phyloP scores from a whole-genome alignment of 768 basidiomycete species.

The Gyrodon lividus region DNA sequence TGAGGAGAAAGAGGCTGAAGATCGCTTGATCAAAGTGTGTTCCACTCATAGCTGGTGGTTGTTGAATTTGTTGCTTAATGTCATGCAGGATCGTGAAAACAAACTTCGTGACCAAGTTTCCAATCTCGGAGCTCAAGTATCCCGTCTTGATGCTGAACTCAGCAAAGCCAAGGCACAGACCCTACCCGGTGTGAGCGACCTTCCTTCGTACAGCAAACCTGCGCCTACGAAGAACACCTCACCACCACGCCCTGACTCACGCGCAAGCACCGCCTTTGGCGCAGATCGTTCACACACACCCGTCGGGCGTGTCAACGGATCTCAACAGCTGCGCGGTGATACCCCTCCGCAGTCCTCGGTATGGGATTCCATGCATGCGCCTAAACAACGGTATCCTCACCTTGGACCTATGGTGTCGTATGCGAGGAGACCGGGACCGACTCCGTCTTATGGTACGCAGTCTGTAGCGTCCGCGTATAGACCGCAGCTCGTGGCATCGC shows the following conservation, averaged over 20 bases:
- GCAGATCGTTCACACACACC: slow-evolving; percentile 53
- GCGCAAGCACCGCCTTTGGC: slow-evolving; percentile 61
- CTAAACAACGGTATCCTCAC: slow-evolving; percentile 28
- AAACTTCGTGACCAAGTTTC: slow-evolving; percentile 67
- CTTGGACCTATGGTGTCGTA: slow-evolving; percentile 13
- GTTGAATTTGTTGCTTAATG: slow-evolving; percentile 3
- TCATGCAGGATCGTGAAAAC: slow-evolving; percentile 62
- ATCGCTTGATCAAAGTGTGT: slow-evolving; percentile 63
- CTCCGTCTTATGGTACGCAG: slow-evolving; percentile 32
- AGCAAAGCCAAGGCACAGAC: slow-evolving; percentile 41
- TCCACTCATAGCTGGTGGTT: background rate
- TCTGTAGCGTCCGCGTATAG: slow-evolving; percentile 50
- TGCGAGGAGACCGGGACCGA: slow-evolving; percentile 18
- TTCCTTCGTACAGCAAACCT: slow-evolving; percentile 42
- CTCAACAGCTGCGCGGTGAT: slow-evolving; percentile 32
- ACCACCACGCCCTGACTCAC: slow-evolving; percentile 70
- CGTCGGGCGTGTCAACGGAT: slow-evolving; percentile 38
- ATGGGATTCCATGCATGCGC: slow-evolving; percentile 71
- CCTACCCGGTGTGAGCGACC: slow-evolving; percentile 28
- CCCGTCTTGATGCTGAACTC: slow-evolving; percentile 57
- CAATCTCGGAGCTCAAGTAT: slow-evolving; percentile 57
- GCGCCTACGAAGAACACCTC: slow-evolving; percentile 34
- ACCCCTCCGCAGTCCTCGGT: slow-evolving; percentile 60
- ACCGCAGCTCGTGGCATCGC: slow-evolving; percentile 51
- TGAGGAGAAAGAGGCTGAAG: slow-evolving; percentile 73